Evolutionary conservation across 2,329 filamentous ascomycete species (phyloP).

Genomic region (Cytospora chrysosperma): DNA sequence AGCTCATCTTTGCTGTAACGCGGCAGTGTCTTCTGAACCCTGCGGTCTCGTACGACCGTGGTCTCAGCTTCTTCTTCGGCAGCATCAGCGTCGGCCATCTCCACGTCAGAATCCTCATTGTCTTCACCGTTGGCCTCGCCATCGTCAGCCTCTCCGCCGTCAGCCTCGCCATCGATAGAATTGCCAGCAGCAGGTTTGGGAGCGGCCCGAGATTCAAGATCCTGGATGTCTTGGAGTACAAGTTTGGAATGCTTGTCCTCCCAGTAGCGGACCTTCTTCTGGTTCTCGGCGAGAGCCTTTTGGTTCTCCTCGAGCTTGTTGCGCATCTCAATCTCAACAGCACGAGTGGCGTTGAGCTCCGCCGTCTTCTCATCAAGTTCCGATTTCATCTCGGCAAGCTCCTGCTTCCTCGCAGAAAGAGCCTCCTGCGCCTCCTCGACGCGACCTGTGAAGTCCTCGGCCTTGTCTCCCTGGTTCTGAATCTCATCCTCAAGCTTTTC

Average conservation of each 20-base stretch:
- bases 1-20: conserved; percentile 73
- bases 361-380: conserved; percentile 83
- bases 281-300: conserved; percentile 82
- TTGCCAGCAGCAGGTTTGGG: conserved; percentile 31
- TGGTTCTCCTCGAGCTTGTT: conserved; percentile 97
- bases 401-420: conserved; percentile 74
- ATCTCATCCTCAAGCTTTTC: conserved; percentile 78
- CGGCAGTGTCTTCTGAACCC: conserved; percentile 62
- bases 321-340: conserved; percentile 93
- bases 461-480: conserved; percentile 71
- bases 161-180: conserved; percentile 30
- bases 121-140: conserved; percentile 26
- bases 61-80: conserved; percentile 29
- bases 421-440: conserved; percentile 82
- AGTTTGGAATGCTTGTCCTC: conserved; percentile 86
- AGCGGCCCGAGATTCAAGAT: conserved; percentile 50
- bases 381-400: conserved; percentile 74
- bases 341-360: conserved; percentile 85
- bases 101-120: conserved; percentile 29
- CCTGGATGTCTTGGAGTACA: conserved; percentile 74
- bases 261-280: conserved; percentile 83
- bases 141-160: conserved; percentile 29
- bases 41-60: conserved; percentile 28
- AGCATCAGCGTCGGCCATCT: conserved; percentile 30
- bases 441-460: conserved; percentile 67